phyloP scores from a whole-genome alignment of 208 protist genomes.

The Leishmania martiniquensis region DNA sequence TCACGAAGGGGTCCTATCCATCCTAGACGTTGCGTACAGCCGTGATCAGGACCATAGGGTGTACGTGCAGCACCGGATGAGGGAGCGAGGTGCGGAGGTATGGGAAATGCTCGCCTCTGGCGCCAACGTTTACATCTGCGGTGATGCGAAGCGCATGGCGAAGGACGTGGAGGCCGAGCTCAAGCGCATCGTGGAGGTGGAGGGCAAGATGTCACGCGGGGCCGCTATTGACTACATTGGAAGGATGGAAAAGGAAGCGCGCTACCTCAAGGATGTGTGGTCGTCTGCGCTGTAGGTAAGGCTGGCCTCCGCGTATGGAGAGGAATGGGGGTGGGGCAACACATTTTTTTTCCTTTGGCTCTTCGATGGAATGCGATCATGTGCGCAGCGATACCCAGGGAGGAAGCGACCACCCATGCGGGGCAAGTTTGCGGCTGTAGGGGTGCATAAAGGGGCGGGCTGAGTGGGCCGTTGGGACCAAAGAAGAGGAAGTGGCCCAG shows the following conservation, averaged over 20 bases:
- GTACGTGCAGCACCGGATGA: slow-evolving; percentile 93
- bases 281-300: slow-evolving; percentile 47
- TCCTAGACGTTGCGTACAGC: slow-evolving; percentile 84
- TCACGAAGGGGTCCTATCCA: slow-evolving; percentile 61
- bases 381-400: neutral
- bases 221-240: slow-evolving; percentile 57
- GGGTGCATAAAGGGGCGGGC: neutral
- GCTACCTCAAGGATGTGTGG: slow-evolving; percentile 91
- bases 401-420: too few relatives aligned
- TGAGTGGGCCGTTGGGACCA: too few relatives aligned
- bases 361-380: neutral
- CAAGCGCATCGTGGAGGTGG: slow-evolving; percentile 45
- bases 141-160: slow-evolving; percentile 93
- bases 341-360: neutral
- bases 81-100: slow-evolving; percentile 54
- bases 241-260: slow-evolving; percentile 59
- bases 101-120: slow-evolving; percentile 71
- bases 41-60: slow-evolving; percentile 80
- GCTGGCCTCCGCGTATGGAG: neutral
- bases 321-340: neutral
- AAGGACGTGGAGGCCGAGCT: slow-evolving; percentile 86
- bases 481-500: too few relatives aligned
- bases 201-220: slow-evolving; percentile 51
- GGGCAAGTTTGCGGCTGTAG: neutral
- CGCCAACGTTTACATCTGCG: slow-evolving; percentile 92